Evolutionary conservation across 2,329 filamentous ascomycete genomes (phyloP).

Genomic region (Aulographum hederae): DNA sequence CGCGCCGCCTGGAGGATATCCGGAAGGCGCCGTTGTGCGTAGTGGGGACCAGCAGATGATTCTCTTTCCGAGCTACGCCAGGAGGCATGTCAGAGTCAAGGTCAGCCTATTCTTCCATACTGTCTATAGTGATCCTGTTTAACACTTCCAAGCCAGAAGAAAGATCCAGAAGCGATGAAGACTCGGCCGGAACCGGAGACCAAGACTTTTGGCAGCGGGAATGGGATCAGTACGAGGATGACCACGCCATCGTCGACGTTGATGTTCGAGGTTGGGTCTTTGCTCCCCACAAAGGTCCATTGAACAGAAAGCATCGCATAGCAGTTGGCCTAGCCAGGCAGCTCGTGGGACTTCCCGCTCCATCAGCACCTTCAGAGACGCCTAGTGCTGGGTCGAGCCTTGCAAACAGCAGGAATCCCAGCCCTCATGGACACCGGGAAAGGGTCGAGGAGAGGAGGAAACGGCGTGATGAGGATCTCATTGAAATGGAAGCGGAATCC

Average conservation of each 20-base stretch:
- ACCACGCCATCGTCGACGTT: conserved; percentile 76
- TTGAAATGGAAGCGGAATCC: conserved; percentile 55
- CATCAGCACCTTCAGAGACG: conserved; percentile 31
- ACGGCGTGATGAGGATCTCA: conserved; percentile 42
- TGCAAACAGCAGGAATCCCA: conserved; percentile 21
- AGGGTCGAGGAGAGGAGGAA: conserved; percentile 29
- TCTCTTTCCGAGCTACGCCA: conserved; percentile 84
- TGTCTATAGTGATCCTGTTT: too few relatives aligned
- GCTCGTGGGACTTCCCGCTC: conserved; percentile 67
- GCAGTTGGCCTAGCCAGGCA: conserved; percentile 74
- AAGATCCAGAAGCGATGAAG: conserved; percentile 20
- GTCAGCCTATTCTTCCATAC: too few relatives aligned
- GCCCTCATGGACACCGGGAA: conserved; percentile 20
- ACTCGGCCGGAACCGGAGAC: conserved; percentile 33
- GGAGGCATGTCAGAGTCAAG: conserved; percentile 42
- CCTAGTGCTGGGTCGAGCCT: conserved; percentile 16
- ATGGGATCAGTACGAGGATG: conserved; percentile 65
- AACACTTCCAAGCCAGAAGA: conserved; percentile 11
- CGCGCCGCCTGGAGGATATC: conserved; percentile 58
- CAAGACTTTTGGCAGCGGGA: conserved; percentile 60
- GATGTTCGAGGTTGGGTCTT: conserved; percentile 96
- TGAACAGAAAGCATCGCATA: conserved; percentile 74
- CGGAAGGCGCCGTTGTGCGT: conserved; percentile 63
- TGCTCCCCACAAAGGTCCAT: conserved; percentile 62
- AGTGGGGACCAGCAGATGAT: conserved; percentile 84